A percentile compares a stretch with the other conserved stretches of the same genome.
These are phyloP conservation scores for Penicillium occitanis DNA, from an alignment of 2,329 filamentous ascomycete genomes.

Conservation along the genomic window DNA sequence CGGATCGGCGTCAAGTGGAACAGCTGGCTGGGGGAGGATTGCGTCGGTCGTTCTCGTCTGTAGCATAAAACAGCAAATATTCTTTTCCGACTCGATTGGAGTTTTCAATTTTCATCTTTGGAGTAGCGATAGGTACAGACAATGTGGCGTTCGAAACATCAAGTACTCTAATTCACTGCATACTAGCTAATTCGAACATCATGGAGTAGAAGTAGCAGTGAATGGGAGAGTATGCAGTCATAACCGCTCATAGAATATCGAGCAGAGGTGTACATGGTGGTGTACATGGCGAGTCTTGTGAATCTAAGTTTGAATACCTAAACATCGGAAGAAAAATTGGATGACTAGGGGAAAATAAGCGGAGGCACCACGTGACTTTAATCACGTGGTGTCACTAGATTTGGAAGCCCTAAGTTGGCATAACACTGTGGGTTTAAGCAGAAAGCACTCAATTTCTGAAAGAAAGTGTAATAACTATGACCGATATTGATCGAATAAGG, in stretches of 20 bases:
- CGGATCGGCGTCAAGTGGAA: conserved; percentile 17
- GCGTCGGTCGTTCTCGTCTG: not conserved
- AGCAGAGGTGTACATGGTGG: no score
- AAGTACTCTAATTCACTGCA: not conserved
- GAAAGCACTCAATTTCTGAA: not conserved
- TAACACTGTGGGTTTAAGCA: not conserved
- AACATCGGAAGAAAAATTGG: not conserved
- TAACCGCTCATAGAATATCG: no score
- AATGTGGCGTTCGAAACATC: not conserved
- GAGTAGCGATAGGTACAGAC: not conserved
- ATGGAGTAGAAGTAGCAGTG: not conserved
- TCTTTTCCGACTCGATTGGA: no score
- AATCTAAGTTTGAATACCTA: not conserved
- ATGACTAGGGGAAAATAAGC: no score
- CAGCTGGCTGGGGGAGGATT: conserved; percentile 18
- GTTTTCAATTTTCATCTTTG: no score
- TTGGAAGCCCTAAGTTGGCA: not conserved
- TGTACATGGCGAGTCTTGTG: not conserved
- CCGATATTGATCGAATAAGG: not conserved
- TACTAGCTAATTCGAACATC: not conserved
- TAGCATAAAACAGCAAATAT: no score
- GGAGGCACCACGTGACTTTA: not conserved
- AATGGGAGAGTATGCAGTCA: no score
- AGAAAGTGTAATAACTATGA: no score
- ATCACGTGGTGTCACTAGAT: conserved; percentile 5